These are phyloP conservation scores for Aspergillus thermomutatus DNA, from an alignment of 2,329 filamentous ascomycete genomes.

Conservation along the genomic window DNA sequence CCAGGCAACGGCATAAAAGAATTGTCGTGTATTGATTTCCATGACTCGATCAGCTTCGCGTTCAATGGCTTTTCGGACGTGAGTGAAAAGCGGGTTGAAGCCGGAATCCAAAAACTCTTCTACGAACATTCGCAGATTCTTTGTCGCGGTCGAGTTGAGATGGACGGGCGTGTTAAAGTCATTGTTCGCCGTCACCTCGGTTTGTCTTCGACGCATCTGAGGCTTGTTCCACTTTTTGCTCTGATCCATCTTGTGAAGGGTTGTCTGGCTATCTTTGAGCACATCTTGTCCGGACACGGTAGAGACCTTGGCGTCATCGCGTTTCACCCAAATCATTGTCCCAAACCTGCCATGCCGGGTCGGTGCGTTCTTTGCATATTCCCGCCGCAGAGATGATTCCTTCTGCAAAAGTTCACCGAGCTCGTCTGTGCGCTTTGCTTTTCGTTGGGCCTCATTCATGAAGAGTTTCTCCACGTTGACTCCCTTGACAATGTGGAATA, in stretches of 20 bases:
- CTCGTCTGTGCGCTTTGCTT: constrained; percentile 67
- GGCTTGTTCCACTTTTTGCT: constrained; percentile 89
- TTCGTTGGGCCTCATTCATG: constrained; percentile 71
- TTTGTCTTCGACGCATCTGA: constrained; percentile 58
- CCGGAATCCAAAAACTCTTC: constrained; percentile 92
- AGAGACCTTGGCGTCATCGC: constrained; percentile 77
- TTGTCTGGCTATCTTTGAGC: constrained; percentile 67
- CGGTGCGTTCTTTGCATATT: constrained; percentile 72
- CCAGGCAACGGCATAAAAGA: constrained; percentile 90
- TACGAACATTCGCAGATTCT: constrained; percentile 75
- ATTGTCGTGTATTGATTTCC: constrained; percentile 74
- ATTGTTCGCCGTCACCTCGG: constrained; percentile 56
- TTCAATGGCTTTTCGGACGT: constrained; percentile 84
- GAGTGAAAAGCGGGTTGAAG: constrained; percentile 86
- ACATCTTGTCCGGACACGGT: constrained; percentile 87
- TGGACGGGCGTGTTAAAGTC: constrained; percentile 73
- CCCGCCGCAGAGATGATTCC: constrained; percentile 77
- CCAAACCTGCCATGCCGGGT: constrained; percentile 92
- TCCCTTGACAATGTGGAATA: constrained; percentile 91
- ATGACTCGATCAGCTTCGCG: constrained; percentile 80
- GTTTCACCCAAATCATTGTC: constrained; percentile 94
- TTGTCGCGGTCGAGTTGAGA: constrained; percentile 70
- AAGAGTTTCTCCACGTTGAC: constrained; percentile 82
- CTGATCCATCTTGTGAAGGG: constrained; percentile 83
- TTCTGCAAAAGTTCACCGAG: constrained; percentile 72